A percentile compares a stretch with the other conserved stretches of the same genome.
Conservation (phyloP, 495 filamentous ascomycete species). For the Staphylotrichum tortipilum region DNA sequence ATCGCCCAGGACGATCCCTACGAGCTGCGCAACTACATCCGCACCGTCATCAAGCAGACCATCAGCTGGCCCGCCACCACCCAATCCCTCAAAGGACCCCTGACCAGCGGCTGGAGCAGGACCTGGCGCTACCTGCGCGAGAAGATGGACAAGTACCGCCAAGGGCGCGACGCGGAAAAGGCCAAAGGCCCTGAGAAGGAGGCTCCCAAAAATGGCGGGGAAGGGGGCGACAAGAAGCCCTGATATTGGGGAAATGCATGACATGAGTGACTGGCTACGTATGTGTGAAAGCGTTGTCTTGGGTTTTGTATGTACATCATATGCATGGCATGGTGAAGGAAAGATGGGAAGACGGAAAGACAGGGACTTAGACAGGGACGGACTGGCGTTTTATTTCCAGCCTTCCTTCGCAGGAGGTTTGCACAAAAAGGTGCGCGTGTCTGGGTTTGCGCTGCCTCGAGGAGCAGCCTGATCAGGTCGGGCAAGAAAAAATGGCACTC, state of each 20-base stretch:
- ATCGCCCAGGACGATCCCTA: constrained; percentile 62
- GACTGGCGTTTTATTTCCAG: constrained; percentile 7
- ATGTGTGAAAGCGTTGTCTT: not conserved
- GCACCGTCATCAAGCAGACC: constrained; percentile 69
- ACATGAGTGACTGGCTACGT: not conserved
- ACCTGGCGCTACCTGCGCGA: constrained; percentile 71
- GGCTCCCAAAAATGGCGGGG: not conserved
- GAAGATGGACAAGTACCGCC: constrained; percentile 67
- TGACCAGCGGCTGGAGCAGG: constrained; percentile 64
- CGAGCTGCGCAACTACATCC: constrained; percentile 57
- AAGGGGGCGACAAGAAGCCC: constrained; percentile 1
- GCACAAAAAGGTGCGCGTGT: too few species aligned
- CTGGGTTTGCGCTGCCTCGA: too few species aligned
- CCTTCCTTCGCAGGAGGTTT: too few species aligned
- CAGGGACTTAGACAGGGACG: constrained; percentile 11
- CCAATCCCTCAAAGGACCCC: constrained; percentile 69
- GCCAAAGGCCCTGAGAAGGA: constrained; percentile 5
- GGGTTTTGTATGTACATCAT: constrained; percentile 10
- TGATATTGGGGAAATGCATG: constrained; percentile 1
- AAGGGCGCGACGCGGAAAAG: constrained; percentile 27
- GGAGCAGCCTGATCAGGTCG: too few species aligned
- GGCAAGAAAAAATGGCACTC: too few species aligned
- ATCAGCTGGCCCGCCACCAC: constrained; percentile 83
- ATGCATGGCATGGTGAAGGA: constrained; percentile 14
- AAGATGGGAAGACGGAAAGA: constrained; percentile 3